These are phyloP conservation scores for Lathyrus sativus DNA, from an alignment of 306 rosid genomes.

Conservation along the genomic window DNA sequence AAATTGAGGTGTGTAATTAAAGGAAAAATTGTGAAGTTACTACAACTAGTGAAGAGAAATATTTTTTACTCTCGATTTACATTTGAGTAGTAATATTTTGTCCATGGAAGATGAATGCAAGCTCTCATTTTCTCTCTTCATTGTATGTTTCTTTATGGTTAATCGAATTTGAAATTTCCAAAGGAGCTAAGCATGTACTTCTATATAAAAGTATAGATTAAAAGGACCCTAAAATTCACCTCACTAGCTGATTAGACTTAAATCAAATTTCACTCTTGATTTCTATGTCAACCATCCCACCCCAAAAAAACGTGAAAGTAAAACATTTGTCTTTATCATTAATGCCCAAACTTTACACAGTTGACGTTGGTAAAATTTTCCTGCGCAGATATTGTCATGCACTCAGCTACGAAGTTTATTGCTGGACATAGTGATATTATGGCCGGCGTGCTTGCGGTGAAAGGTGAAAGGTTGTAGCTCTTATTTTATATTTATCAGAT, in stretches of 20 bases:
- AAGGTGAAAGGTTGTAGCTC: constrained; percentile 68
- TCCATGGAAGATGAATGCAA: constrained; percentile 9
- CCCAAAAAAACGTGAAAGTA: not conserved
- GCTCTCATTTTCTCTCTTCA: constrained; percentile 18
- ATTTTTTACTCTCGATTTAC: not conserved
- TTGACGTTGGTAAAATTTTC: constrained; percentile 31
- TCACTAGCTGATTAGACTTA: constrained; percentile 1
- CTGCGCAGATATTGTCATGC: constrained; percentile 82
- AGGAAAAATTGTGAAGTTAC: not conserved
- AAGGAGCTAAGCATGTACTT: not conserved
- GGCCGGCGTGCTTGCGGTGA: constrained; percentile 95
- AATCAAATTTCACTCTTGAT: constrained; percentile 6
- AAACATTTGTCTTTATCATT: constrained; percentile 18
- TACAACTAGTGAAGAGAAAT: not conserved
- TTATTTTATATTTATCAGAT: constrained; percentile 36
- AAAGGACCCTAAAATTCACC: not conserved
- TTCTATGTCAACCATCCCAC: not conserved
- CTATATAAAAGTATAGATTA: not conserved
- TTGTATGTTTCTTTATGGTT: constrained; percentile 4
- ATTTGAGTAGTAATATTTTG: constrained; percentile 27
- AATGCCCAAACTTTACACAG: not conserved
- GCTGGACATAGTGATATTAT: constrained; percentile 87
- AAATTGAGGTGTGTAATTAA: not conserved
- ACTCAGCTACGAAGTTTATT: constrained; percentile 94
- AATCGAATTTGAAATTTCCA: constrained; percentile 2